A percentile compares a stretch with the other conserved stretches of the same genome.
Conservation (phyloP, 2,329 filamentous ascomycete genomes). For the Leptographium lundbergii region DNA sequence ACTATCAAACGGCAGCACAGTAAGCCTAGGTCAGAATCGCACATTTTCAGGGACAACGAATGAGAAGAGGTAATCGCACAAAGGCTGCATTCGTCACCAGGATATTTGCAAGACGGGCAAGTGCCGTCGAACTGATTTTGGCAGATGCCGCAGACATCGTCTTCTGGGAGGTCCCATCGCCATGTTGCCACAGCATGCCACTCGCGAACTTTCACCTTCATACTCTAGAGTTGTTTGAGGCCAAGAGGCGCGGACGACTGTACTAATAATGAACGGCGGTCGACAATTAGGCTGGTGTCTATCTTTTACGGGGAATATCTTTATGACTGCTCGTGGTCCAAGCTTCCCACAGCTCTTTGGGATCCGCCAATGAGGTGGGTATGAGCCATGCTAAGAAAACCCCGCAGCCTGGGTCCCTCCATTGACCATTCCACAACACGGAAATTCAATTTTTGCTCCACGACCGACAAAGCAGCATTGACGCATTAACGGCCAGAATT, state of each 20-base stretch:
- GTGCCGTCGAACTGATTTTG: conserved; percentile 96
- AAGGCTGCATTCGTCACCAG: conserved; percentile 87
- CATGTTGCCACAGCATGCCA: conserved; percentile 94
- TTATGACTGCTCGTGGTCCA: not conserved
- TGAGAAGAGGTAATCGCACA: conserved; percentile 37
- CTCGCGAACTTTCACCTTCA: conserved; percentile 91
- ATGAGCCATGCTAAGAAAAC: not conserved
- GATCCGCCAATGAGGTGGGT: not conserved
- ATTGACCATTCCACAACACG: not conserved
- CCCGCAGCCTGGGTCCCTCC: not conserved
- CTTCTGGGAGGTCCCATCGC: conserved; percentile 95
- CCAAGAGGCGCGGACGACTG: not conserved
- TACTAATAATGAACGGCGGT: not conserved
- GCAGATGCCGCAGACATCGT: conserved; percentile 97
- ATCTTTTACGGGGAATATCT: not conserved
- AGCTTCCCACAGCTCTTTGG: not conserved
- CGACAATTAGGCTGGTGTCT: too few species aligned
- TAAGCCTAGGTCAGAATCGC: not conserved
- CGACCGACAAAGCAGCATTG: not conserved
- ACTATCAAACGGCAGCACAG: conserved; percentile 37
- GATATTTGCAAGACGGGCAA: conserved; percentile 95
- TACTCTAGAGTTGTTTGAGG: conserved; percentile 22
- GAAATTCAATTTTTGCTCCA: not conserved
- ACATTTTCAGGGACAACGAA: not conserved
- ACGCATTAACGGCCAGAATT: not conserved